Conservation (phyloP, 177 flowering plant genomes). For the Telopea speciosissima region DNA sequence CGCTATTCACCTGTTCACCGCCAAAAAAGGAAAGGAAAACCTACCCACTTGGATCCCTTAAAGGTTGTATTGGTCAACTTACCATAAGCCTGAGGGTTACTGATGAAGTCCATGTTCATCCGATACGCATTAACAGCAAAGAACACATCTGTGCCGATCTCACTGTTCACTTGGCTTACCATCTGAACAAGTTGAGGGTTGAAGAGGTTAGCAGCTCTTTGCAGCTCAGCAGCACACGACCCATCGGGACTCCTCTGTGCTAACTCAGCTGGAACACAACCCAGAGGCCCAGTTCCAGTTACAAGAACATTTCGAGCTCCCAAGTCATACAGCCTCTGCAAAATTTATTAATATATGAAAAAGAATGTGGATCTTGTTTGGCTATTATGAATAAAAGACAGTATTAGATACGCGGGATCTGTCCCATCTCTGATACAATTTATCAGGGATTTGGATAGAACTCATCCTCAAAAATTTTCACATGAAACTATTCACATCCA, state of each 20-base stretch:
- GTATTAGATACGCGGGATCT: no score
- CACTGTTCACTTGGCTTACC: constrained; percentile 32
- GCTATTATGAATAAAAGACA: no score
- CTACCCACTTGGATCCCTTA: no score
- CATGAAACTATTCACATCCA: no score
- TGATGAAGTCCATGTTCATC: constrained; percentile 38
- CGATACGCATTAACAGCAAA: constrained; percentile 30
- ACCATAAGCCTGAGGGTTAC: constrained; percentile 41
- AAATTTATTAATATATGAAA: no score
- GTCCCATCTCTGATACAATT: no score
- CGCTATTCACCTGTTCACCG: no score
- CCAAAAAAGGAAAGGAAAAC: no score
- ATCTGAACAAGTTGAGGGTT: constrained; percentile 46
- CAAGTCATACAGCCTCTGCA: constrained; percentile 54
- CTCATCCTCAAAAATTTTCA: no score
- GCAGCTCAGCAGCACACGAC: constrained; percentile 41
- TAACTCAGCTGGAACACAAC: constrained; percentile 66
- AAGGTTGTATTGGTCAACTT: not conserved
- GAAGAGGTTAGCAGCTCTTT: constrained; percentile 41
- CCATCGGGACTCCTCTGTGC: constrained; percentile 43
- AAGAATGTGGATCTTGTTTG: no score
- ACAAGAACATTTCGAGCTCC: constrained; percentile 65
- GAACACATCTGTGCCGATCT: constrained; percentile 38
- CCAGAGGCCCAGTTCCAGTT: constrained; percentile 81
- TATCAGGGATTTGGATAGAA: no score